A percentile compares a stretch with the other conserved stretches of the same genome.
phyloP scores from a whole-genome alignment of 192 early-diverging fungal species.

The Coemansia sp. region DNA sequence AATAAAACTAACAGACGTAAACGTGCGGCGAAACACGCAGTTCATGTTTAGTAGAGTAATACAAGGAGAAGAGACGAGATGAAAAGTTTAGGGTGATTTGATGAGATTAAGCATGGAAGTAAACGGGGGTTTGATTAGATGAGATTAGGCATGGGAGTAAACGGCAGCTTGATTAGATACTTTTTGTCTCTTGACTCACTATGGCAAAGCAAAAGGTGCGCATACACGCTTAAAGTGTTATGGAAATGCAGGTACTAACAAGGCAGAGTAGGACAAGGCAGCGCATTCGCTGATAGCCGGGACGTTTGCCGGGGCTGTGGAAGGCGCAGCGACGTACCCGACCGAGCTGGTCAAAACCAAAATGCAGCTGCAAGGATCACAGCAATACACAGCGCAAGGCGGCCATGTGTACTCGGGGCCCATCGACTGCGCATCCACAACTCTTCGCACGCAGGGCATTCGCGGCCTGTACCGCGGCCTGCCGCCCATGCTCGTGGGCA shows the following conservation, averaged over 20 bases:
- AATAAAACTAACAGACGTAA: constrained; percentile 43
- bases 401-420: constrained; percentile 71
- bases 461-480: constrained; percentile 82
- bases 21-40: constrained; percentile 25
- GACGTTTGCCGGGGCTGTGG: constrained; percentile 84
- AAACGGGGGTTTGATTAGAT: no score
- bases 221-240: not conserved
- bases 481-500: constrained; percentile 88
- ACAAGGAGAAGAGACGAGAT: no score
- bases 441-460: constrained; percentile 71
- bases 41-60: constrained; percentile 12
- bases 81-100: no score
- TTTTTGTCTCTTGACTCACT: constrained; percentile 18
- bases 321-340: constrained; percentile 90
- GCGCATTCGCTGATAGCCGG: constrained; percentile 79
- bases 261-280: constrained; percentile 27
- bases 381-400: constrained; percentile 29
- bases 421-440: constrained; percentile 72
- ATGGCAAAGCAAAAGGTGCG: not conserved
- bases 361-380: constrained; percentile 79
- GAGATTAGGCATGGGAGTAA: no score
- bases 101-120: no score
- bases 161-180: no score
- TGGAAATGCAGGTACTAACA: no score
- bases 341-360: constrained; percentile 96